phyloP scores from a whole-genome alignment of 2,329 filamentous ascomycete genomes.

The Fusarium hostae region DNA sequence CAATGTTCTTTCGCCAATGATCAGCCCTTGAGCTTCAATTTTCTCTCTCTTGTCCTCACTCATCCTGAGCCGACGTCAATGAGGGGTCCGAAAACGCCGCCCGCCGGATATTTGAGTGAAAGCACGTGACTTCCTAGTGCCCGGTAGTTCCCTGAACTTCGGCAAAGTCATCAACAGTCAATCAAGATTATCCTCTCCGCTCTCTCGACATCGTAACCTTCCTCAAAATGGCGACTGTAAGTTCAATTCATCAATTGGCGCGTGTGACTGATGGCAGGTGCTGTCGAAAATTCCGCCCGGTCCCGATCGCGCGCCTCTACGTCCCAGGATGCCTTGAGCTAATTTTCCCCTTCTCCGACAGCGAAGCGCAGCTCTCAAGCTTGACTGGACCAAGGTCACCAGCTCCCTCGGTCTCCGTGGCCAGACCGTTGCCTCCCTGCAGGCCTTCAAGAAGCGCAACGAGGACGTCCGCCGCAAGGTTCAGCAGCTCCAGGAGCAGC shows the following conservation, averaged over 20 bases:
- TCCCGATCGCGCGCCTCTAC: conserved; percentile 27
- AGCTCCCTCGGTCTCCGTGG: conserved; percentile 95
- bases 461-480: conserved; percentile 97
- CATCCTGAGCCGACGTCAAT: conserved; percentile 14
- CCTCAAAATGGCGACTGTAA: conserved; percentile 76
- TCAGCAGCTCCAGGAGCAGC: conserved; percentile 81
- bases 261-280: conserved; percentile 32
- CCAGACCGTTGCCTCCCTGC: conserved; percentile 89
- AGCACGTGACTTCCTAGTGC: conserved; percentile 50
- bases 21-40: background rate
- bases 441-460: conserved; percentile 99
- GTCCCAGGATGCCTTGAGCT: conserved; percentile 57
- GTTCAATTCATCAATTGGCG: conserved; percentile 54
- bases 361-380: conserved; percentile 98
- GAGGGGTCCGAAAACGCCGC: conserved; percentile 41
- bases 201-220: conserved; percentile 58
- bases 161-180: conserved; percentile 59
- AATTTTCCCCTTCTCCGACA: conserved; percentile 65
- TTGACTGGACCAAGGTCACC: conserved; percentile 98
- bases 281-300: conserved; percentile 20
- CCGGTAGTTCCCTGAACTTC: conserved; percentile 52
- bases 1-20: background rate
- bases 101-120: conserved; percentile 10
- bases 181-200: conserved; percentile 62
- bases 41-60: background rate